phyloP scores from a whole-genome alignment of 164 flowering plant species.

The Euptelea pleiosperma region DNA sequence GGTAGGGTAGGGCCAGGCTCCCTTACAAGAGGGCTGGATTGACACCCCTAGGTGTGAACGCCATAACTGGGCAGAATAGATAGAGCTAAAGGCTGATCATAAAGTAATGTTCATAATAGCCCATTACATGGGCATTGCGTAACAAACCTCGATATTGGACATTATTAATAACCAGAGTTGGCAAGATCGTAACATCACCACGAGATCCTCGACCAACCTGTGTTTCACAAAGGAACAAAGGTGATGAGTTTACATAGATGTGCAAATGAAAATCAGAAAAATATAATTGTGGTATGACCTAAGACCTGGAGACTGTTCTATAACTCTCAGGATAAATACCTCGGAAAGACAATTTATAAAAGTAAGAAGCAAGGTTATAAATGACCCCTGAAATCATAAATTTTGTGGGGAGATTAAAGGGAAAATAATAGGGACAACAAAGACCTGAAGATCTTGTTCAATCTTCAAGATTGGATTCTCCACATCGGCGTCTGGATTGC shows the following conservation, averaged over 20 bases:
- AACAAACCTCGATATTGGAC: conserved; percentile 88
- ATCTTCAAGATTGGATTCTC: conserved; percentile 70
- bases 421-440: background rate
- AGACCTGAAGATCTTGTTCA: conserved; percentile 81
- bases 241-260: background rate
- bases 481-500: conserved; percentile 78
- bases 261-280: background rate
- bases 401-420: too few relatives aligned
- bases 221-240: conserved; percentile 5
- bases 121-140: background rate
- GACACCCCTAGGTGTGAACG: too few relatives aligned
- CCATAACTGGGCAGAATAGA: too few relatives aligned
- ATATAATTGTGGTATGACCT: too few relatives aligned
- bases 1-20: too few relatives aligned
- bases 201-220: conserved; percentile 87
- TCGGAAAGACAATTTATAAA: background rate
- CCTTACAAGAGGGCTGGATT: too few relatives aligned
- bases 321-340: background rate
- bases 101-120: background rate
- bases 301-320: background rate
- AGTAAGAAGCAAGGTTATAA: background rate
- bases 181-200: conserved; percentile 92
- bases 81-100: too few relatives aligned
- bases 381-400: background rate
- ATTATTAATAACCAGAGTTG: conserved; percentile 79